Conservation (phyloP, 169 alveolate species). For the Plasmodium sp. region DNA sequence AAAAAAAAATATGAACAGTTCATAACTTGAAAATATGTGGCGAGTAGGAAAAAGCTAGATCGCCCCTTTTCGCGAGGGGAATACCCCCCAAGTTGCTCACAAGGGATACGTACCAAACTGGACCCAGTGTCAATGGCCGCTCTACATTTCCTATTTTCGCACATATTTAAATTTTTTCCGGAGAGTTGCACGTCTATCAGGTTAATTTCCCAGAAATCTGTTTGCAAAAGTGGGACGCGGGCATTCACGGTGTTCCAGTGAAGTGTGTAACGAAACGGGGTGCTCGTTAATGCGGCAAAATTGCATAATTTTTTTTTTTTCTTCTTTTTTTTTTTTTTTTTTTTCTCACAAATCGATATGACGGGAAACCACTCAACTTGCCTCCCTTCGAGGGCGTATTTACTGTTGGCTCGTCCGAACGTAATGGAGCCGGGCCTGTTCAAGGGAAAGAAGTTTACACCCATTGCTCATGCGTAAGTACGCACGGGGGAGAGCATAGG, state of each 20-base stretch:
- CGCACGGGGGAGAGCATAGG: neutral
- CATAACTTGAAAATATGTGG: neutral
- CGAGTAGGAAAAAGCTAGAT: neutral
- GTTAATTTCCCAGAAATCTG: slow-evolving; percentile 92
- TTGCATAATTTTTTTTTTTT: neutral
- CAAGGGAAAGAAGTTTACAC: neutral
- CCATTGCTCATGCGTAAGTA: neutral
- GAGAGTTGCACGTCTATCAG: slow-evolving; percentile 85
- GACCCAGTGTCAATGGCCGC: slow-evolving; percentile 95
- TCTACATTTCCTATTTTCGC: slow-evolving; percentile 83
- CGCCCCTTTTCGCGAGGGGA: neutral
- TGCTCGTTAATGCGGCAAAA: neutral
- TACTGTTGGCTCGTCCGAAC: slow-evolving; percentile 92
- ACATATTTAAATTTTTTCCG: slow-evolving; percentile 78
- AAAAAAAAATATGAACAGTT: neutral
- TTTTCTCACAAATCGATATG: slow-evolving; percentile 83
- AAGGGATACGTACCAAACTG: slow-evolving; percentile 78
- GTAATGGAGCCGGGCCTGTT: slow-evolving; percentile 74
- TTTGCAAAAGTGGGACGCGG: slow-evolving; percentile 6
- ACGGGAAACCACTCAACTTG: slow-evolving; percentile 92
- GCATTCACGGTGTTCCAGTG: neutral
- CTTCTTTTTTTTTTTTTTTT: neutral
- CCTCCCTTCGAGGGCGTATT: slow-evolving; percentile 85
- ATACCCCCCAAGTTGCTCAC: neutral
- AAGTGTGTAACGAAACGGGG: neutral